Percentiles rank a stretch among this genome's conserved stretches.
Evolutionary conservation across 225 moss, liverwort and hornwort species (phyloP).

Genomic region (Marchantia polymorpha): DNA sequence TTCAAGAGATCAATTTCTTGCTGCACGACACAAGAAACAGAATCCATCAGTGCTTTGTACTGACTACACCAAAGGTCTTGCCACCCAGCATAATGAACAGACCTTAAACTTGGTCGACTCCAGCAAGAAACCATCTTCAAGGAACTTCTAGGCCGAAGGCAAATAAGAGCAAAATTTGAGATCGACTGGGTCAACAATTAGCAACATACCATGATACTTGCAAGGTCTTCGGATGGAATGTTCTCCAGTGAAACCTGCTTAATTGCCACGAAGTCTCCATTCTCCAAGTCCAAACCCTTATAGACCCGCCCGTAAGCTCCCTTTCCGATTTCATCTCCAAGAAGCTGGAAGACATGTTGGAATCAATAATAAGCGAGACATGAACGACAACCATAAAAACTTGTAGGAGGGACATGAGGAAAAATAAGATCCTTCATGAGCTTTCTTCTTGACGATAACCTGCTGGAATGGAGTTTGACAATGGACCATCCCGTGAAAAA

Average conservation of each 20-base stretch:
- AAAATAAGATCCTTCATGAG: too few species aligned
- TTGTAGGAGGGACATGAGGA: background rate
- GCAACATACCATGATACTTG: conserved; percentile 84
- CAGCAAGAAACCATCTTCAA: background rate
- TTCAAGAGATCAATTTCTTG: conserved; percentile 92
- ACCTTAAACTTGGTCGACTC: background rate
- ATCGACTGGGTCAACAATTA: background rate
- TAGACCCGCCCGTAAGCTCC: conserved; percentile 95
- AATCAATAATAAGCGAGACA: background rate
- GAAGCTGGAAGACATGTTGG: conserved; percentile 49
- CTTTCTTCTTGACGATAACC: too few species aligned
- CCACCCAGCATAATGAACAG: background rate
- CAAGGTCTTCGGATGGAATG: conserved; percentile 90
- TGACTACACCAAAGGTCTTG: background rate
- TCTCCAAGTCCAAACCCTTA: conserved; percentile 95
- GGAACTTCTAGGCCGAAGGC: background rate
- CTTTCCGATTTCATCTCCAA: conserved; percentile 99
- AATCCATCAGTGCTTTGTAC: background rate
- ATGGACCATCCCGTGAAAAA: too few species aligned
- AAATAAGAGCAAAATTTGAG: background rate
- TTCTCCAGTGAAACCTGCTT: conserved; percentile 98
- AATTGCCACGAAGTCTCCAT: conserved; percentile 96
- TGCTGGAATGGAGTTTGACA: too few species aligned
- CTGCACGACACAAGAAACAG: conserved; percentile 39
- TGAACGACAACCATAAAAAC: background rate